Percentiles rank a stretch among this genome's conserved stretches.
These are phyloP conservation scores for Penicillium ochrochloron DNA, from an alignment of 495 filamentous ascomycete species.

Conservation along the genomic window DNA sequence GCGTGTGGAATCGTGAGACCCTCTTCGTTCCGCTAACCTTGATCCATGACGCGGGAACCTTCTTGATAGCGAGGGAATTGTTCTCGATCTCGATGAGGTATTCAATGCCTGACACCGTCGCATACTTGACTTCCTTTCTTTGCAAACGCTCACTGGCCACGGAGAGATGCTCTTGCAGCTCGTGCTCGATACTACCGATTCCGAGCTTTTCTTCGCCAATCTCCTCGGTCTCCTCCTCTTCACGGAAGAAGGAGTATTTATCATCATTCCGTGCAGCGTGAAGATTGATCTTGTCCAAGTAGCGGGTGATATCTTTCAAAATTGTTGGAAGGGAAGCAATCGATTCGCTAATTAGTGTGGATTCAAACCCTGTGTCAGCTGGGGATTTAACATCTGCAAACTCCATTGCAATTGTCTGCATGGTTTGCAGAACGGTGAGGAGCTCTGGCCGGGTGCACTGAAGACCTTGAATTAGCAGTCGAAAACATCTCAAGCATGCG, in stretches of 20 bases:
- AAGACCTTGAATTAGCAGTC: conserved; percentile 30
- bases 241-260: conserved; percentile 91
- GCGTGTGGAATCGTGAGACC: conserved; percentile 91
- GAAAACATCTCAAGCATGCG: neutral
- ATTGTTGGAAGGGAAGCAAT: conserved; percentile 81
- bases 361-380: conserved; percentile 74
- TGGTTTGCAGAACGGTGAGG: conserved; percentile 78
- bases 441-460: conserved; percentile 89
- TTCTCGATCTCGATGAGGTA: conserved; percentile 93
- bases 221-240: conserved; percentile 80
- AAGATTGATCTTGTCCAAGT: conserved; percentile 83
- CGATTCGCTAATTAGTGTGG: conserved; percentile 70
- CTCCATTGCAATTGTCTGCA: conserved; percentile 78
- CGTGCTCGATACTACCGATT: conserved; percentile 87
- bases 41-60: conserved; percentile 89
- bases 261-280: conserved; percentile 85
- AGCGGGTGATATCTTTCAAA: conserved; percentile 65
- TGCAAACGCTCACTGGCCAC: conserved; percentile 70
- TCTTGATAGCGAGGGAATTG: conserved; percentile 66
- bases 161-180: conserved; percentile 75
- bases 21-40: conserved; percentile 96
- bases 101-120: conserved; percentile 85
- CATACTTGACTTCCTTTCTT: conserved; percentile 73
- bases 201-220: conserved; percentile 89
- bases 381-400: conserved; percentile 68